Base-by-base conservation (phyloP, 2,329 filamentous ascomycete genomes). In the Parastagonospora avenae region DNA sequence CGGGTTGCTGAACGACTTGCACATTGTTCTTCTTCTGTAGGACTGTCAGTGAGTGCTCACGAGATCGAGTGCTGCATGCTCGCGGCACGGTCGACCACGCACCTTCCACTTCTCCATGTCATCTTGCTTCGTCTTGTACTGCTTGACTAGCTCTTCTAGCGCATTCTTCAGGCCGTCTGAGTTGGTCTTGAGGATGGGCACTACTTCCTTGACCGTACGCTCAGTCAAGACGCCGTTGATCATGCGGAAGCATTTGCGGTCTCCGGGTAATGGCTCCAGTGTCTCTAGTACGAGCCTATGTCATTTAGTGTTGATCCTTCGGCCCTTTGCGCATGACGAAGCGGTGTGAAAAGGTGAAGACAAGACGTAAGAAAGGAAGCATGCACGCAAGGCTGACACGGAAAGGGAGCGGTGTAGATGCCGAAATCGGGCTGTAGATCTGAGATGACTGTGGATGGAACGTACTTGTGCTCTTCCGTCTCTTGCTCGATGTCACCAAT, bases 31-130 rank as follows among this genome's bases (percentile, higher is more conserved):
- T 92, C 75, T 92, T 92, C 90, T 92, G 75, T 71, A 27, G 27
- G 48, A 31, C 48, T 52, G 51, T 62, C 40, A 67, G 60, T 30
- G 12, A 32, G 27, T 38, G 28, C n/a, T 32, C 8, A 15, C 12
- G 38, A 35, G 8, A 24, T 24, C 19, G 5, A 24, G 19, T 24
- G 19, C 19, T 24, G 37, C 12, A 42, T 36, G 15, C 29, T 27
- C 8, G 4, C 10, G 19, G 19, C 19, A 24, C 19, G 5, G 19
- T 24, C 19, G 19, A 24, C 19, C 19, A 71, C 85, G 51, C 77
- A 95, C 93, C 91, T 99, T 99, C 94, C 94, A 99, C 75, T 88
- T 92, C 73, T 99, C 93, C 81, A 99, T 85, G 71, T 99, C 94
- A 36, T 91, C 86, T 75, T 99, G 92, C 77, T 96, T 96, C 29